Percentiles rank a stretch among this genome's conserved stretches.
phyloP scores from a whole-genome alignment of 2,329 filamentous ascomycete species.

The Thielaviopsis ethacetica region DNA sequence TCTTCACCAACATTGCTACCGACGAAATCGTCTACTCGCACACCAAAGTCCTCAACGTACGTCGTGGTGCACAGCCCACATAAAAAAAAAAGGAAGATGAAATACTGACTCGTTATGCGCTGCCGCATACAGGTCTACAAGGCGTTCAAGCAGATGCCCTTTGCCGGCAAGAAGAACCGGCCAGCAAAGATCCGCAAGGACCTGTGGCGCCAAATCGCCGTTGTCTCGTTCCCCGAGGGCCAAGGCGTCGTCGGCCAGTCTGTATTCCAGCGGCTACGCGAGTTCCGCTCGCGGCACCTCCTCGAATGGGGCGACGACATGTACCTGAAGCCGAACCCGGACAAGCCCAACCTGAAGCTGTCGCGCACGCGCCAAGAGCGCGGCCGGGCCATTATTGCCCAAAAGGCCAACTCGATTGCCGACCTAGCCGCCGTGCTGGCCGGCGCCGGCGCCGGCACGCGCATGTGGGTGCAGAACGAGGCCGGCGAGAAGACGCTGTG shows the following conservation, averaged over 20 bases:
- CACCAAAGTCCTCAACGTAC: constrained; percentile 23
- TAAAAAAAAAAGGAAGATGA: neutral
- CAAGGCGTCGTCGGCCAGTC: constrained; percentile 37
- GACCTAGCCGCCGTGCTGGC: constrained; percentile 44
- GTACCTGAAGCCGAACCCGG: constrained; percentile 22
- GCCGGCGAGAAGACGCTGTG: constrained; percentile 18
- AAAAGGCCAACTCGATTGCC: constrained; percentile 44
- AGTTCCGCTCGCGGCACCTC: constrained; percentile 47
- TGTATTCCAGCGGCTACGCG: constrained; percentile 46
- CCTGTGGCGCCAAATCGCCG: constrained; percentile 46
- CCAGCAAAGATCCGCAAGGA: constrained; percentile 49
- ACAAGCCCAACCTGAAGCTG: constrained; percentile 20
- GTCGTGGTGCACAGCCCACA: constrained; percentile 14
- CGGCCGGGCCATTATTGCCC: constrained; percentile 37
- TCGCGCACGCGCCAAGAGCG: constrained; percentile 27
- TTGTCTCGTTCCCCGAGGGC: constrained; percentile 39
- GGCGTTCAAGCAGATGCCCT: constrained; percentile 41
- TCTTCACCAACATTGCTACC: constrained; percentile 33
- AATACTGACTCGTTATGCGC: neutral
- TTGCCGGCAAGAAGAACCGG: constrained; percentile 51
- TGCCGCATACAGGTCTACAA: constrained; percentile 21
- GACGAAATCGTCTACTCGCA: constrained; percentile 38
- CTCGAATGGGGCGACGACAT: constrained; percentile 39
- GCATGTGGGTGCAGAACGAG: constrained; percentile 20
- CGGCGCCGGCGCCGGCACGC: constrained; percentile 35